phyloP scores from a whole-genome alignment of 2,329 filamentous ascomycete species.

The Apiospora arundinis region DNA sequence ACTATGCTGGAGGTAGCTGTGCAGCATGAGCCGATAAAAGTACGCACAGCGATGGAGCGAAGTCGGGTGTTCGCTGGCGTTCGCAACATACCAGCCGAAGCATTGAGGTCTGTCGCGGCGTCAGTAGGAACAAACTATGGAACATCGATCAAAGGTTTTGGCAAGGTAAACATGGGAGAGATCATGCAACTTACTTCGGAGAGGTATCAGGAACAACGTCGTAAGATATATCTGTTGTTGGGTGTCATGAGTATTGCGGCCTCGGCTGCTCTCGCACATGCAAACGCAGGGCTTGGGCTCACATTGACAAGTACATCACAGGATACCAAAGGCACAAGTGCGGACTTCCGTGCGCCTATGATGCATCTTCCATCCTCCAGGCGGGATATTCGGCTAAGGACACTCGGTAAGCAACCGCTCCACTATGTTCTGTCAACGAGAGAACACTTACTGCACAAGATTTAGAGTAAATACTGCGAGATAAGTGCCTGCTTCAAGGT shows the following conservation, averaged over 20 bases:
- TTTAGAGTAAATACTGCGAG: slow-evolving; percentile 59
- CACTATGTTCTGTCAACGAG: background rate
- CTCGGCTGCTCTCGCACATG: background rate
- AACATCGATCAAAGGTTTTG: slow-evolving; percentile 1
- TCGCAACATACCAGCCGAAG: slow-evolving; percentile 55
- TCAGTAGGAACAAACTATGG: background rate
- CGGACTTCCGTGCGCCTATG: slow-evolving; percentile 65
- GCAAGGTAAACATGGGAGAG: background rate
- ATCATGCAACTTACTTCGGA: slow-evolving; percentile 53
- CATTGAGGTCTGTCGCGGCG: slow-evolving; percentile 54
- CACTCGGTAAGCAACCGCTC: background rate
- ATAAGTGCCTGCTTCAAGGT: slow-evolving; percentile 45
- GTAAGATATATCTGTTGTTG: slow-evolving; percentile 60
- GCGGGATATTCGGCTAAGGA: slow-evolving; percentile 59
- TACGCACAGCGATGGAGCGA: slow-evolving; percentile 60
- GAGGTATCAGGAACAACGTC: slow-evolving; percentile 65
- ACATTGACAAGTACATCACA: slow-evolving; percentile 67
- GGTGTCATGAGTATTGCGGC: slow-evolving; percentile 12
- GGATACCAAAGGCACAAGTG: slow-evolving; percentile 66
- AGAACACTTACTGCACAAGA: slow-evolving; percentile 60
- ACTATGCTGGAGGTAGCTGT: slow-evolving; percentile 64
- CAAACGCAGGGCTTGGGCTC: slow-evolving; percentile 17
- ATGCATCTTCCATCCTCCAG: slow-evolving; percentile 62
- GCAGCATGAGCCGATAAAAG: slow-evolving; percentile 63
- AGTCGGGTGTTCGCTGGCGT: slow-evolving; percentile 50